Evolutionary conservation across 148 eudicot species (phyloP), one percentile per base, ranked within the genome.

Genomic region (Arctostaphylos glauca): DNA sequence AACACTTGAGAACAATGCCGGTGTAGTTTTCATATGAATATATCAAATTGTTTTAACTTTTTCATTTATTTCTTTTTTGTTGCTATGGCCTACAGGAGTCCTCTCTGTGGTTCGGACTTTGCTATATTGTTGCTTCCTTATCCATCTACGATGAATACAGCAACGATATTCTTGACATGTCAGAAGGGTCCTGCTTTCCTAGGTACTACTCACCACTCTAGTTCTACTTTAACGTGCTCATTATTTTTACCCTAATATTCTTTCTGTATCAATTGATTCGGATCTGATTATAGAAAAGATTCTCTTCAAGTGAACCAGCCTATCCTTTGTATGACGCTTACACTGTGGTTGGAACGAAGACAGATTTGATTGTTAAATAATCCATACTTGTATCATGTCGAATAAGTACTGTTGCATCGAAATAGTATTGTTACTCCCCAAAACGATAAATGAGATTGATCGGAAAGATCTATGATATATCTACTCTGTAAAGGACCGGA

Each of bases 121-220:
- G 90, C 80, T 96, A 93, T 89, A 80, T 91, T 71, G 82, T 94
- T 64, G 92, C 98, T 80, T 88, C 95, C 10, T 83, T 93, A 81
- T 94, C 98, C 80, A 91, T 94, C 25, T 96, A 87, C 80, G 99
- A 96, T 38, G 99, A 96, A 76, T 96, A 96, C 90, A 93, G 93
- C 87, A 96, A 96, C 67, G 99, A 96, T 83, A 74, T 93, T 55
- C 94, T 94, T 74, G 95, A 94, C 89, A 90, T 94, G 97, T 91
- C 91, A 2, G 98, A 93, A 91, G 98, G 99, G 46, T 87, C 99
- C 76, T 96, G 99, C 89, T 92, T 94, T 86, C 98, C 96, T 43
- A 92, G 93, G 99, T 96, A 76, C 23, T 66, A 23, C n/a, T 47
- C 46, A n/a, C 13, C 53, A 23, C 56, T 31, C 56, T 31, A 59